phyloP scores from a whole-genome alignment of 1,139 yeast genomes.

The Blastobotrys niveus region DNA sequence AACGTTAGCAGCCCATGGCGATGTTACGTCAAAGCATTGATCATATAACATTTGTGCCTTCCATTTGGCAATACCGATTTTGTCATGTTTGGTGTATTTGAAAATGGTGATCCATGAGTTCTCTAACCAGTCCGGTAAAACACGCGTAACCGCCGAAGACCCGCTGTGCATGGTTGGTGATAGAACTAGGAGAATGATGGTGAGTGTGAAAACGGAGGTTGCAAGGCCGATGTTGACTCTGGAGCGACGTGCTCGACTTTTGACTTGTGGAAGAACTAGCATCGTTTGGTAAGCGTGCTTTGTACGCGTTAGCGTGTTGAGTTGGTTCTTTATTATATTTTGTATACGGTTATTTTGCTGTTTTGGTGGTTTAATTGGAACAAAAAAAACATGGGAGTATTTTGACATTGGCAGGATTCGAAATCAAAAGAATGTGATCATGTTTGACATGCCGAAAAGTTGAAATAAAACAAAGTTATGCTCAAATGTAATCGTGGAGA shows the following conservation, averaged over 20 bases:
- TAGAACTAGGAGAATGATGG: background rate
- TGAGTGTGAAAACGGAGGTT: background rate
- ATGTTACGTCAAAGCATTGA: conserved; percentile 11
- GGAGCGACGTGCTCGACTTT: background rate
- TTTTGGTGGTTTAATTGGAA: too few species aligned
- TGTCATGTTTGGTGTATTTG: background rate
- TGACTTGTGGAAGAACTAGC: background rate
- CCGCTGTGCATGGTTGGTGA: conserved; percentile 1
- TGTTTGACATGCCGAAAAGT: too few species aligned
- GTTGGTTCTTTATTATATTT: too few species aligned
- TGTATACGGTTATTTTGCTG: too few species aligned
- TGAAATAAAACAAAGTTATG: too few species aligned
- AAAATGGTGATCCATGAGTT: conserved; percentile 1
- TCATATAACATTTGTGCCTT: conserved; percentile 1
- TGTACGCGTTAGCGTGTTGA: background rate
- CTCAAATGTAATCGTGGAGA: too few species aligned
- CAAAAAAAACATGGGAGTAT: too few species aligned
- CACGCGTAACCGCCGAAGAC: background rate
- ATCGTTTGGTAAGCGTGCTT: too few species aligned
- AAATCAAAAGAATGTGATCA: too few species aligned
- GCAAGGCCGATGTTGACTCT: background rate
- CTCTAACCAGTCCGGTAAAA: conserved; percentile 11
- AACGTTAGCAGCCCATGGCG: background rate
- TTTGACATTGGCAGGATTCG: too few species aligned
- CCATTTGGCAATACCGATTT: conserved; percentile 2